These are phyloP conservation scores for Tylopilus sp. DNA, from an alignment of 768 basidiomycete genomes.

Conservation along the genomic window DNA sequence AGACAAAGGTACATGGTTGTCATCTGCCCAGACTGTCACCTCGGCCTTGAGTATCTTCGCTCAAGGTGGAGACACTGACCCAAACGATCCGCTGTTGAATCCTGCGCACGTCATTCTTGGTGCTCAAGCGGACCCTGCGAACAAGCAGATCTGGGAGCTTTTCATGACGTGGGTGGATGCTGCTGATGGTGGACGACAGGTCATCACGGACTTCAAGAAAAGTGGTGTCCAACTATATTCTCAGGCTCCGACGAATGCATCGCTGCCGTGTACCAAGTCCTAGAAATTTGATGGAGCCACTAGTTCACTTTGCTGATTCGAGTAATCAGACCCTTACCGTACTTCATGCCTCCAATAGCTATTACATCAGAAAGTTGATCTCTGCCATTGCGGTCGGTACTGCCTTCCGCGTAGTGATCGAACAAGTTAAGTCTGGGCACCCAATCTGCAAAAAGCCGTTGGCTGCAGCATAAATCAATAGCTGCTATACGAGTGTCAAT, in stretches of 20 bases:
- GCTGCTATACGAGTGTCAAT: no score
- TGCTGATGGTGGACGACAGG: slow-evolving; percentile 42
- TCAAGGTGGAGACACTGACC: slow-evolving; percentile 37
- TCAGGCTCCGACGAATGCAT: not conserved
- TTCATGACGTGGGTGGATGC: slow-evolving; percentile 46
- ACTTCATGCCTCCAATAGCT: no score
- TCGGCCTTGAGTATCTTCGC: slow-evolving; percentile 37
- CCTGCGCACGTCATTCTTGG: slow-evolving; percentile 45
- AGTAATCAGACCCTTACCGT: no score
- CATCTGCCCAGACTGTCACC: slow-evolving; percentile 33
- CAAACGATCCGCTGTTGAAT: slow-evolving; percentile 42
- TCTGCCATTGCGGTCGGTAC: no score
- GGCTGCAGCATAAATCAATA: no score
- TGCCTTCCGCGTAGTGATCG: no score
- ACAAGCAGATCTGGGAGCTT: slow-evolving; percentile 29
- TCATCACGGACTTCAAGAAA: slow-evolving; percentile 39
- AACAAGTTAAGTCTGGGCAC: no score
- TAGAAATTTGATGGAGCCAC: not conserved
- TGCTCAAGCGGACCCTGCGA: slow-evolving; percentile 19
- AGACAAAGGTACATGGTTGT: slow-evolving; percentile 49
- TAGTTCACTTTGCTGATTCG: no score
- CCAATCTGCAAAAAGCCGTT: no score
- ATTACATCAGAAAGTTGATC: no score
- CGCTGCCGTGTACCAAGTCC: not conserved
- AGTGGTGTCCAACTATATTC: slow-evolving; percentile 27